These are phyloP conservation scores for Holtermanniella nyarrowii DNA, from an alignment of 768 basidiomycete species.

Conservation along the genomic window DNA sequence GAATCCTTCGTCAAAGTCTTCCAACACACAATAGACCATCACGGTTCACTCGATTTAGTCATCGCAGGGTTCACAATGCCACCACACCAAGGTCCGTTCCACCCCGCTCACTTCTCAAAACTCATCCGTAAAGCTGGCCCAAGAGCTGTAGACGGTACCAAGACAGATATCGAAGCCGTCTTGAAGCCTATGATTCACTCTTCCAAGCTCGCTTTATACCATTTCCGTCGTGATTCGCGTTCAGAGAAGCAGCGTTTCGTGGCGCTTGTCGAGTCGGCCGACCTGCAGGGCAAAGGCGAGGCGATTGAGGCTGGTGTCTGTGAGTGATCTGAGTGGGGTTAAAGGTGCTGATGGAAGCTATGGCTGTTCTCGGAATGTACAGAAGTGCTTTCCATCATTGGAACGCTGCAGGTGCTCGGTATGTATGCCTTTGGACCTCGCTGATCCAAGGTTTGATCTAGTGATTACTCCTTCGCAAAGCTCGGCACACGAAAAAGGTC, in stretches of 20 bases:
- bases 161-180: not conserved
- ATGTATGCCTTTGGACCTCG: too few relatives aligned
- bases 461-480: too few relatives aligned
- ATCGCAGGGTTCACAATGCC: not conserved
- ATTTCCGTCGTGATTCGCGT: not conserved
- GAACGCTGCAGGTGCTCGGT: too few relatives aligned
- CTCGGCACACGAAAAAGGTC: too few relatives aligned
- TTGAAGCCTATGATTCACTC: not conserved
- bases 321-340: not conserved
- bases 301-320: not conserved
- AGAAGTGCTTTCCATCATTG: not conserved
- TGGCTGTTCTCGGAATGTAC: not conserved
- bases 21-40: not conserved
- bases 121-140: not conserved
- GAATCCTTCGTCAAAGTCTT: not conserved
- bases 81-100: not conserved
- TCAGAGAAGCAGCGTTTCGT: not conserved
- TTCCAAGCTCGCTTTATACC: not conserved
- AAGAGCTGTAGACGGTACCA: not conserved
- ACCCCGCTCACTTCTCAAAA: not conserved
- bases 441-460: too few relatives aligned
- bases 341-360: not conserved
- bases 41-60: not conserved
- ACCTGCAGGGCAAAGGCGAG: not conserved
- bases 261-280: not conserved